These are phyloP conservation scores for Fusarium newnesense DNA, from an alignment of 2,329 filamentous ascomycete genomes.

Conservation along the genomic window DNA sequence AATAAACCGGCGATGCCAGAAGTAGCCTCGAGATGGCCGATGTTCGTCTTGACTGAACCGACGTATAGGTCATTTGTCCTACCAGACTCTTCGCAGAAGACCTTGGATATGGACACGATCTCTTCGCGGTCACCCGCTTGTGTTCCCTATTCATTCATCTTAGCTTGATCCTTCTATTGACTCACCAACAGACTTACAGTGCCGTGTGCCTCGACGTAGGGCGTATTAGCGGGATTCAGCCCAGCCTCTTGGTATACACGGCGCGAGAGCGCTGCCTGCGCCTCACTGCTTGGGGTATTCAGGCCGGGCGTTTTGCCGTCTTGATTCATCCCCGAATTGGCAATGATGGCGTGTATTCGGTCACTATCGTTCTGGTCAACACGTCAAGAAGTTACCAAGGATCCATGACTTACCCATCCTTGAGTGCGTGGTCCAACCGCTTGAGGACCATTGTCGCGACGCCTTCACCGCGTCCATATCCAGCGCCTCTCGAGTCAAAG, in stretches of 20 bases:
- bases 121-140: constrained; percentile 9
- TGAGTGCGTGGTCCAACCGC: background rate
- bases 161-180: fast-evolving
- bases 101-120: background rate
- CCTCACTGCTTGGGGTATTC: constrained; percentile 1
- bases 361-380: background rate
- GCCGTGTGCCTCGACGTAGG: background rate
- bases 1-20: constrained; percentile 2
- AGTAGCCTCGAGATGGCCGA: constrained; percentile 2
- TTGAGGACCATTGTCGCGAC: constrained; percentile 7
- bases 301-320: constrained; percentile 5
- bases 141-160: background rate
- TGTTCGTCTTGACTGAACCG: constrained; percentile 9
- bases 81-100: background rate
- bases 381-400: background rate
- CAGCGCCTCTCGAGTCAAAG: constrained; percentile 4
- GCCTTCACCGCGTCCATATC: constrained; percentile 1
- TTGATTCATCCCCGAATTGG: constrained; percentile 11
- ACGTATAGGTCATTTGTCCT: background rate
- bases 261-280: background rate
- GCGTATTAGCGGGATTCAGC: background rate
- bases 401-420: background rate
- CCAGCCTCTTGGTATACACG: constrained; percentile 12
- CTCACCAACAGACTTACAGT: background rate
- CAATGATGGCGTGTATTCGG: constrained; percentile 1